phyloP scores from a whole-genome alignment of 2,329 filamentous ascomycete genomes.

The Hypoxylon sp. region DNA sequence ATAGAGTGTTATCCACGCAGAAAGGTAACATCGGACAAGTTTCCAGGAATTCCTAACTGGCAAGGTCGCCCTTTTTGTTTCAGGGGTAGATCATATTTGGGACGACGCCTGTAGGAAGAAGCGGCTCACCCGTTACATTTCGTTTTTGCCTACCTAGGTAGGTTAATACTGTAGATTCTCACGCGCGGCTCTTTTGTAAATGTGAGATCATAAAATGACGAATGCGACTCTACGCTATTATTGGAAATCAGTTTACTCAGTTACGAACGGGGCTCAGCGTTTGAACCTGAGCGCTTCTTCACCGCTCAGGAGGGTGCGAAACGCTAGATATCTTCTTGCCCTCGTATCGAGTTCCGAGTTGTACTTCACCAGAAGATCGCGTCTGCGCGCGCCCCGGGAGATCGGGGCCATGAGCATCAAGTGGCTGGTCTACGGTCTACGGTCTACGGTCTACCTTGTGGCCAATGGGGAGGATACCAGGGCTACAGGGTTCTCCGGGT shows the following conservation, averaged over 20 bases:
- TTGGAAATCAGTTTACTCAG: conserved; percentile 22
- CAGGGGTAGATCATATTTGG: conserved; percentile 15
- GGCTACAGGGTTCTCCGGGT: conserved; percentile 11
- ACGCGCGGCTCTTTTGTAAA: conserved; percentile 26
- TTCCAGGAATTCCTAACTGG: conserved; percentile 16
- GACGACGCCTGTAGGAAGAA: conserved; percentile 19
- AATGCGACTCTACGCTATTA: conserved; percentile 33
- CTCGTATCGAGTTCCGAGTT: background rate
- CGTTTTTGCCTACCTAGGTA: conserved; percentile 11
- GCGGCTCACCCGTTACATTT: conserved; percentile 25
- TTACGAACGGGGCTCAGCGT: background rate
- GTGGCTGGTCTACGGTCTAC: background rate
- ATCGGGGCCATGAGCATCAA: background rate
- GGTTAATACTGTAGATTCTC: background rate
- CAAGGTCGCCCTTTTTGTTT: conserved; percentile 8
- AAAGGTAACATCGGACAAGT: conserved; percentile 30
- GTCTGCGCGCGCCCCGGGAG: background rate
- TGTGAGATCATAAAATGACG: conserved; percentile 24
- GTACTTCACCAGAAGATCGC: background rate
- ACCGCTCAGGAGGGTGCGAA: conserved; percentile 11
- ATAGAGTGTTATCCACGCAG: conserved; percentile 15
- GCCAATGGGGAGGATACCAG: conserved; percentile 28
- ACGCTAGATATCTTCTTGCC: background rate
- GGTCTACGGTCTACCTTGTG: no score
- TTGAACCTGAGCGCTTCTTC: conserved; percentile 6